Evolutionary conservation across 805 yeast genomes (phyloP).

Genomic region (Metschnikowia arizonensis): DNA sequence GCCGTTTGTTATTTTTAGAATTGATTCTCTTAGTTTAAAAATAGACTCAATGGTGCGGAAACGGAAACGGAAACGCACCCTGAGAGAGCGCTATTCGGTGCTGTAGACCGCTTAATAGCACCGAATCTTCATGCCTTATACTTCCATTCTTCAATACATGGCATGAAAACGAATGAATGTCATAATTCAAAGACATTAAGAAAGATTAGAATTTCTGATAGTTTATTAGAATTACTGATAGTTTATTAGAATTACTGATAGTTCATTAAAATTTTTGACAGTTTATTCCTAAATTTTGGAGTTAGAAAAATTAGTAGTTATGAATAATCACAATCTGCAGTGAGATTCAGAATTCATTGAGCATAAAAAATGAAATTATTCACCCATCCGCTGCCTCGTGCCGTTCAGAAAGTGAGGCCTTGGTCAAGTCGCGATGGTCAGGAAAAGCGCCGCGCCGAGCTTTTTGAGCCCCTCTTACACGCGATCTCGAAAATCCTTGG

Average conservation of each 20-base stretch:
- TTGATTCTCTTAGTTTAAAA: background rate
- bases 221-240: too few species aligned
- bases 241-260: too few species aligned
- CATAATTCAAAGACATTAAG: too few species aligned
- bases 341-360: too few species aligned
- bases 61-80: too few species aligned
- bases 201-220: too few species aligned
- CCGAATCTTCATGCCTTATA: background rate
- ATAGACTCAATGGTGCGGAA: background rate
- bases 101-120: background rate
- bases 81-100: background rate
- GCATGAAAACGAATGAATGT: too few species aligned
- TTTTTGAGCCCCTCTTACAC: background rate
- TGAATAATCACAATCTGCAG: too few species aligned
- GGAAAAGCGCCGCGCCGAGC: background rate
- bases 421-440: background rate
- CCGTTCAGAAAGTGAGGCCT: background rate
- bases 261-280: too few species aligned
- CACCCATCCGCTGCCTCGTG: background rate
- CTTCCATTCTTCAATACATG: too few species aligned
- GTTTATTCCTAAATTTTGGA: too few species aligned
- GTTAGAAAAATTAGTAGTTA: too few species aligned
- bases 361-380: background rate
- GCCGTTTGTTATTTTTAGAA: slow-evolving; percentile 3
- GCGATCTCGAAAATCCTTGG: background rate